Evolutionary conservation across 2,329 filamentous ascomycete genomes (phyloP).

Genomic region (Paecilomyces niveus): DNA sequence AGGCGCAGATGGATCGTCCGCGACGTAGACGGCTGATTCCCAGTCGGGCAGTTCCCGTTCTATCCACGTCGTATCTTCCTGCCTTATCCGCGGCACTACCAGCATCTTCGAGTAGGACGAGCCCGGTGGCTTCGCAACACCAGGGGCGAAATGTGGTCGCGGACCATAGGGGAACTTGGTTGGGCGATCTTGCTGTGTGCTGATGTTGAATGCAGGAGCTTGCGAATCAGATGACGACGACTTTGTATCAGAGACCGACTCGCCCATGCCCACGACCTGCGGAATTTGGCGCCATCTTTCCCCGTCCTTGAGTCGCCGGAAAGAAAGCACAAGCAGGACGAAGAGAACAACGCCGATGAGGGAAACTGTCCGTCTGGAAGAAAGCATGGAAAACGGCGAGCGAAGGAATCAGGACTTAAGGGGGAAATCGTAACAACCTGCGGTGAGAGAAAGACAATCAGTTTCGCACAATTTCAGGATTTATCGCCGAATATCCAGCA

Average conservation of each 20-base stretch:
- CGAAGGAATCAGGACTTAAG: neutral
- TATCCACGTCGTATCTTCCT: constrained; percentile 51
- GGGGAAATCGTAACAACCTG: neutral
- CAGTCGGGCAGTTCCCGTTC: constrained; percentile 44
- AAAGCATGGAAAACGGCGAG: constrained; percentile 20
- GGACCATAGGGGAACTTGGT: constrained; percentile 7
- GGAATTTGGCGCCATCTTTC: constrained; percentile 27
- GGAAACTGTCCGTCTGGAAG: constrained; percentile 23
- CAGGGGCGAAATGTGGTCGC: constrained; percentile 24
- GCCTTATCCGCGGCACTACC: constrained; percentile 47
- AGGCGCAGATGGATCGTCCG: constrained; percentile 44
- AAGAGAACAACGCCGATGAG: constrained; percentile 26
- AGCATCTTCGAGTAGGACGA: constrained; percentile 48
- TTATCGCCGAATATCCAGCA: neutral
- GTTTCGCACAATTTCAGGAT: neutral
- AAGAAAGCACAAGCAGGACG: constrained; percentile 17
- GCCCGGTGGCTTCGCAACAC: constrained; percentile 36
- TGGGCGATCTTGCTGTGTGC: neutral
- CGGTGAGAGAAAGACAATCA: neutral
- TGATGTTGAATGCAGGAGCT: neutral
- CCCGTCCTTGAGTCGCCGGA: constrained; percentile 17
- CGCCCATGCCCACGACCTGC: constrained; percentile 32
- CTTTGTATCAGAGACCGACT: constrained; percentile 12
- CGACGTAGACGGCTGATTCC: constrained; percentile 43
- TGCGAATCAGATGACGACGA: neutral